Conservation (phyloP, 441 rosid species). For the Gossypium armourianum region DNA sequence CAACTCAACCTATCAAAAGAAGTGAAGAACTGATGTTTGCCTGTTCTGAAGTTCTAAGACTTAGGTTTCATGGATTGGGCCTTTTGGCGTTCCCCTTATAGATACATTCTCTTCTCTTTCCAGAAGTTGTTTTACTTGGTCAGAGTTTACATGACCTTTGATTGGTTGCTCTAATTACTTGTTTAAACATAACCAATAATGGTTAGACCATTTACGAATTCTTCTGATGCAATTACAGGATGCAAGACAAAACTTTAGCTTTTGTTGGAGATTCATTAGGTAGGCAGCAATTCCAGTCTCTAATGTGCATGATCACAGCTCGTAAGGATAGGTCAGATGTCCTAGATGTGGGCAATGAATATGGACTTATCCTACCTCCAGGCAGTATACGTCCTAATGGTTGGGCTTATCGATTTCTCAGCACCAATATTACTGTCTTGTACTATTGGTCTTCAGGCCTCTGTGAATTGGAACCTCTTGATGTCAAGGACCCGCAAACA, state of each 20-base stretch:
- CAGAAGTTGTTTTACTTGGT: background rate
- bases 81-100: background rate
- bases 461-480: constrained; percentile 55
- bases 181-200: constrained; percentile 7
- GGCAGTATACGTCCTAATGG: constrained; percentile 65
- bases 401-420: constrained; percentile 69
- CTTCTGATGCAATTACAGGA: constrained; percentile 34
- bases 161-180: background rate
- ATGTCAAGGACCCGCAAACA: constrained; percentile 37
- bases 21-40: background rate
- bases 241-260: constrained; percentile 70
- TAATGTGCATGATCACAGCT: constrained; percentile 83
- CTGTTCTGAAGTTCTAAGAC: background rate
- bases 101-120: constrained; percentile 2
- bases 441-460: constrained; percentile 78
- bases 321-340: constrained; percentile 47
- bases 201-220: constrained; percentile 15
- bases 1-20: background rate
- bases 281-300: constrained; percentile 78
- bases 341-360: constrained; percentile 56
- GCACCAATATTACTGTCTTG: constrained; percentile 65
- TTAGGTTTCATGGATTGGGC: background rate
- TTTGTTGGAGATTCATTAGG: constrained; percentile 92
- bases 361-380: constrained; percentile 43
- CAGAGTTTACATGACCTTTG: background rate